These are phyloP conservation scores for Mycena olivaceomarginata DNA, from an alignment of 768 basidiomycete genomes.

Conservation along the genomic window DNA sequence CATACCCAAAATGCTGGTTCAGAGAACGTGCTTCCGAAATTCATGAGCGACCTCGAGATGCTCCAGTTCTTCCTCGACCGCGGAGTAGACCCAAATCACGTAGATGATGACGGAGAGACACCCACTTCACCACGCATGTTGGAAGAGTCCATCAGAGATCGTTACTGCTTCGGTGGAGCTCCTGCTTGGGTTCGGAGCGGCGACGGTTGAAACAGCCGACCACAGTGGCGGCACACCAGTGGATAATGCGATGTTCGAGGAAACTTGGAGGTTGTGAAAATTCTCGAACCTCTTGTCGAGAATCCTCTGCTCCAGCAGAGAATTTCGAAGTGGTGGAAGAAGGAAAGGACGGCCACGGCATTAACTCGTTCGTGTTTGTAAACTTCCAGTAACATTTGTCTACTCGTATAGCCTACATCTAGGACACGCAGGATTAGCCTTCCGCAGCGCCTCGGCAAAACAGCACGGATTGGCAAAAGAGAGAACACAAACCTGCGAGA, in stretches of 20 bases:
- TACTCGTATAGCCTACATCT: no score
- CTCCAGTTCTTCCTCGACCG: background rate
- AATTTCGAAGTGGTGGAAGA: no score
- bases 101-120: background rate
- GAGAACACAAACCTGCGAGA: no score
- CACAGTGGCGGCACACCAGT: background rate
- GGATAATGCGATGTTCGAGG: background rate
- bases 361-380: no score
- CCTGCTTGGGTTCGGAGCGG: background rate
- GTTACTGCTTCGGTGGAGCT: background rate
- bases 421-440: no score
- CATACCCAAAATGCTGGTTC: background rate
- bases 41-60: background rate
- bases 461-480: no score
- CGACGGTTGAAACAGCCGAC: background rate
- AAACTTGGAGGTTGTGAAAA: background rate
- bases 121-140: background rate
- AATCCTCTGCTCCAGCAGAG: background rate
- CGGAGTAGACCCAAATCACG: background rate
- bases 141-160: background rate
- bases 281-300: background rate
- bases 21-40: background rate
- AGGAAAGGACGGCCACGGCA: no score
- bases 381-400: no score
- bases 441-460: no score